A percentile compares a stretch with the other conserved stretches of the same genome.
These are phyloP conservation scores for Grosmannia serpens DNA, from an alignment of 2,329 filamentous ascomycete species.

Conservation along the genomic window DNA sequence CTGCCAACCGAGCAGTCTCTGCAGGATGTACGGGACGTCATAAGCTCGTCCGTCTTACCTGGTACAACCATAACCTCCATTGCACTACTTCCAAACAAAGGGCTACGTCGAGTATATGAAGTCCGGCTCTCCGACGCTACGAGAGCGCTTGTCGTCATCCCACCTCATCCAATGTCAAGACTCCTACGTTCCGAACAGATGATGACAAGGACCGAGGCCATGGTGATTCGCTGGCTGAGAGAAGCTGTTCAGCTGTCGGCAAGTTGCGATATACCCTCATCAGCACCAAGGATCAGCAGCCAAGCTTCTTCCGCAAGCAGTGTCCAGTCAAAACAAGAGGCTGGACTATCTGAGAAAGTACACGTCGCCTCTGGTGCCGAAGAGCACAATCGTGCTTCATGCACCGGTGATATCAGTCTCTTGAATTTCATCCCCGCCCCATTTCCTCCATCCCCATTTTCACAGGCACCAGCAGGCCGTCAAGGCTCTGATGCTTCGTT, in stretches of 20 bases:
- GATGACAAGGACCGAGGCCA: constrained; percentile 31
- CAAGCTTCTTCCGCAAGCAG: not conserved
- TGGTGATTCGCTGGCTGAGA: constrained; percentile 33
- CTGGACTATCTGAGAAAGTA: not conserved
- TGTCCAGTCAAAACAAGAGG: not conserved
- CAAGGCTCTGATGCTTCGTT: not conserved
- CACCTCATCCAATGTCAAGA: constrained; percentile 29
- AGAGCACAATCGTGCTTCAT: not conserved
- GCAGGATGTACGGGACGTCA: constrained; percentile 23
- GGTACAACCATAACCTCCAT: constrained; percentile 22
- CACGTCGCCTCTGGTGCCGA: not conserved
- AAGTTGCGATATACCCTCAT: not conserved
- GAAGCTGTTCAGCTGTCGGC: not conserved
- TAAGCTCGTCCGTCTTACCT: constrained; percentile 20
- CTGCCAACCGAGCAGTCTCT: constrained; percentile 11
- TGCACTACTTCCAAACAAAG: constrained; percentile 18
- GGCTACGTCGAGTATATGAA: constrained; percentile 30
- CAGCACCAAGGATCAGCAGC: not conserved
- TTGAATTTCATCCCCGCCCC: not conserved
- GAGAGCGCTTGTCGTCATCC: constrained; percentile 28
- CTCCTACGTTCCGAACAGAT: constrained; percentile 35
- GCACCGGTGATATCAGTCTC: not conserved
- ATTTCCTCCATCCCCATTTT: constrained; percentile 8
- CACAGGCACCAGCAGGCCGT: not conserved
- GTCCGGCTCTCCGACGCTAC: constrained; percentile 30